These are phyloP conservation scores for Fomitopsis schrenkii DNA, from an alignment of 1,284 basidiomycete genomes.

Conservation along the genomic window DNA sequence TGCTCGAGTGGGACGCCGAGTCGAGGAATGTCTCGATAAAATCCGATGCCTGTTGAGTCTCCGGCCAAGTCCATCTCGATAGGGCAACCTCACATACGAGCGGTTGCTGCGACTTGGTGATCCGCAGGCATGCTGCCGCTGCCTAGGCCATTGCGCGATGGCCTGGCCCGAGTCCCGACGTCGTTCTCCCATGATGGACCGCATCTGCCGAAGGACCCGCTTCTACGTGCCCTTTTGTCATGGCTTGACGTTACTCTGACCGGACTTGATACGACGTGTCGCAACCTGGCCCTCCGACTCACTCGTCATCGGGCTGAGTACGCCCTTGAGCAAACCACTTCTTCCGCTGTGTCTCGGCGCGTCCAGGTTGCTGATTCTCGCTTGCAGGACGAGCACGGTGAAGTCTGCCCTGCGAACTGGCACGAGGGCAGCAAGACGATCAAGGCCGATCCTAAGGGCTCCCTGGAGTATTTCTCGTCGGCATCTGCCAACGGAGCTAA, in stretches of 20 bases:
- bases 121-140: neutral
- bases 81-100: neutral
- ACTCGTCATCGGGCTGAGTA: no score
- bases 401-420: constrained; percentile 92
- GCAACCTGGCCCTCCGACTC: no score
- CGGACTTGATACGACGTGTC: no score
- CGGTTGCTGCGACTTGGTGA: neutral
- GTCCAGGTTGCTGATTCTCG: neutral
- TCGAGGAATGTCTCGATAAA: no score
- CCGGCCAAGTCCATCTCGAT: no score
- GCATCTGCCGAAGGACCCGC: no score
- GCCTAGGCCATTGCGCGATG: no score
- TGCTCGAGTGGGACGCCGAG: no score
- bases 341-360: neutral
- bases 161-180: no score
- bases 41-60: no score
- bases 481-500: constrained; percentile 21
- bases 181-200: neutral
- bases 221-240: no score
- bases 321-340: no score
- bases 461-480: constrained; percentile 70
- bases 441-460: constrained; percentile 70
- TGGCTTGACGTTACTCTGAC: neutral
- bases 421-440: constrained; percentile 71
- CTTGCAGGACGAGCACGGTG: constrained; percentile 75